These are phyloP conservation scores for Celoporthe dispersa DNA, from an alignment of 2,329 filamentous ascomycete species.

Conservation along the genomic window DNA sequence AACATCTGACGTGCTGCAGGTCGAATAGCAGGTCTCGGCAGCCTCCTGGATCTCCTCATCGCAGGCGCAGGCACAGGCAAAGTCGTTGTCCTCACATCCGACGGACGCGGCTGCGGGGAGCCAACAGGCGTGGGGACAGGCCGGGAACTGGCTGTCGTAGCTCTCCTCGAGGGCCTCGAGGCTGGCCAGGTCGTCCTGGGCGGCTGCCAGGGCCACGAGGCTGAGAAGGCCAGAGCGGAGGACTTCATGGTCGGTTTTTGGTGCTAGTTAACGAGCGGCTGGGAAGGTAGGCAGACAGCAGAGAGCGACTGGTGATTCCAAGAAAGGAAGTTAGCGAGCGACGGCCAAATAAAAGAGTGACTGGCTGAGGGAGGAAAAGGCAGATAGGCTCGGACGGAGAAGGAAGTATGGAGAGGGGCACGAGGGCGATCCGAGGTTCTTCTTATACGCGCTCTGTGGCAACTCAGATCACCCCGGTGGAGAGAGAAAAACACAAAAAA, in stretches of 20 bases:
- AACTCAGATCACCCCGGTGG: background rate
- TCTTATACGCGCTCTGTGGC: background rate
- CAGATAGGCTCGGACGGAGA: background rate
- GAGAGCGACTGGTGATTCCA: background rate
- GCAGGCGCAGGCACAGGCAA: background rate
- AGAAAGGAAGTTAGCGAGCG: background rate
- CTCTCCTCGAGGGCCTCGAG: background rate
- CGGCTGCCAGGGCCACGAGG: conserved; percentile 9
- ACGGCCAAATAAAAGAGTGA: background rate
- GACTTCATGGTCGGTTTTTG: conserved; percentile 4
- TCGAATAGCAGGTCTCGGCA: background rate
- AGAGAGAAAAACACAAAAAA: background rate
- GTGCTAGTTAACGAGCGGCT: background rate
- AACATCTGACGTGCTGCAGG: background rate
- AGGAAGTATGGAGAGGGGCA: background rate
- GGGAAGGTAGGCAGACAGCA: background rate
- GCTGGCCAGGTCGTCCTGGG: background rate
- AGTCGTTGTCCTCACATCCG: background rate
- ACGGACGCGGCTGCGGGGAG: background rate
- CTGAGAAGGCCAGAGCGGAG: conserved; percentile 1
- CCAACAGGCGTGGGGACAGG: background rate
- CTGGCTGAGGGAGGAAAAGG: background rate
- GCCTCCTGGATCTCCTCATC: background rate
- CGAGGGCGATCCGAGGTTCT: background rate
- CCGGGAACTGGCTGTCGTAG: background rate